phyloP scores from a whole-genome alignment of 306 rosid genomes.

The Arachis hypogaea region DNA sequence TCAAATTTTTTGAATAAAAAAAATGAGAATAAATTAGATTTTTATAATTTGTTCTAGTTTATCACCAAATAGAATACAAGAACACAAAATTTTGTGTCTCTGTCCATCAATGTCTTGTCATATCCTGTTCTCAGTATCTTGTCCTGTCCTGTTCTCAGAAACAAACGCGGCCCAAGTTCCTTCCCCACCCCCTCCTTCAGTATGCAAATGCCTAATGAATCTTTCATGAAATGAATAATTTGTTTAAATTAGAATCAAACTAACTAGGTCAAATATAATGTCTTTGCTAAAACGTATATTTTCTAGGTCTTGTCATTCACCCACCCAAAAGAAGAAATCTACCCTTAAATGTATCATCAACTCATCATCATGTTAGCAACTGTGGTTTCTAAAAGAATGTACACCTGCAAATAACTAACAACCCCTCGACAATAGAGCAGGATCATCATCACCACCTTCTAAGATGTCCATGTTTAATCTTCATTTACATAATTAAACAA shows the following conservation, averaged over 20 bases:
- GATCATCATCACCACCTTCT: constrained; percentile 13
- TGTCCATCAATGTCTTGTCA: too few species aligned
- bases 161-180: not conserved
- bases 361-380: constrained; percentile 25
- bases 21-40: too few species aligned
- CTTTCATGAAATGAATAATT: constrained; percentile 20
- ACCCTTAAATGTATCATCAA: constrained; percentile 16
- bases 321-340: constrained; percentile 20
- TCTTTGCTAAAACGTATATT: constrained; percentile 7
- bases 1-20: too few species aligned
- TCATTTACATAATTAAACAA: constrained; percentile 18
- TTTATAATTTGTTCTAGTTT: too few species aligned
- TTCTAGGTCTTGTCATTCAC: constrained; percentile 28
- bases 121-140: too few species aligned
- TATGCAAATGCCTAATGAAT: constrained; percentile 9
- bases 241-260: constrained; percentile 1
- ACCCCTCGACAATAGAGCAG: not conserved
- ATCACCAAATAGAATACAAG: too few species aligned
- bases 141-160: too few species aligned
- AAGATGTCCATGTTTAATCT: constrained; percentile 6
- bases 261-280: constrained; percentile 7
- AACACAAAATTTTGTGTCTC: too few species aligned
- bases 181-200: not conserved
- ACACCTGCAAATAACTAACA: constrained; percentile 18
- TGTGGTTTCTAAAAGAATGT: constrained; percentile 19